Base-by-base conservation (phyloP, 2,329 filamentous ascomycete genomes). In the Apiospora kogelbergensis region DNA sequence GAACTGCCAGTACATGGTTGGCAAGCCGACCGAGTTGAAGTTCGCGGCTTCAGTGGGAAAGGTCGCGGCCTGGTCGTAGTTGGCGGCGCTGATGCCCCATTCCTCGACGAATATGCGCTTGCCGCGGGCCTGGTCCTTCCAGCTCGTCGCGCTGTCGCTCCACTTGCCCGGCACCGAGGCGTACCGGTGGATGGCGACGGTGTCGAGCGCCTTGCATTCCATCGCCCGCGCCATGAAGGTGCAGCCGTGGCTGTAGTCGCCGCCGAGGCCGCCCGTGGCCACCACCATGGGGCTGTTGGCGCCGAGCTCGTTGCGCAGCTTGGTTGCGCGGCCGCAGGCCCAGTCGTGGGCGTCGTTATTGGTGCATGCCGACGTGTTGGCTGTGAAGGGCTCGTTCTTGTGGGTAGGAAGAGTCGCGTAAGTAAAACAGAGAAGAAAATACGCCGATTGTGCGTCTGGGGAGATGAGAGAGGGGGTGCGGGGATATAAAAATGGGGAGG, bases 41-140 rank as follows among this genome's bases (percentile, higher is more conserved):
- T 76, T 74, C 41, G 67, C 71, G 40, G 74, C 72, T 68, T 79
- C 75, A 42, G 74, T 71, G 9, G 72, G 70, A 64, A 77, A 75
- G 67, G 75, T 75, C 9, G 69, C 68, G 65, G 60, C 57, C 4
- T 68, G 68, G 70, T 84, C 80, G 65, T 80, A 81, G 44, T 83
- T 79, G 1, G 81, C 81, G 0, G 83, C 84, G 70, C 86, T 84
- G 80, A 86, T 82, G 30, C 75, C 75, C 75, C 77, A 78, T 64
- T 78, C 77, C 69, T 78, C 76, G 15, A 78, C 68, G 68, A 74
- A 78, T 26, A 79, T 74, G 30, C 76, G 72, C 71, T 79, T 80
- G 42, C 73, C 73, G 40, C 72, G 70, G 20, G 74, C 70, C 71
- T 73, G 53, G 10, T 37, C 30, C 30, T 76, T 67, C 73, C 76